Evolutionary conservation across 2,329 filamentous ascomycete genomes (phyloP), one percentile per base, ranked within the genome.

Genomic region (Pyrenochaeta sp.): DNA sequence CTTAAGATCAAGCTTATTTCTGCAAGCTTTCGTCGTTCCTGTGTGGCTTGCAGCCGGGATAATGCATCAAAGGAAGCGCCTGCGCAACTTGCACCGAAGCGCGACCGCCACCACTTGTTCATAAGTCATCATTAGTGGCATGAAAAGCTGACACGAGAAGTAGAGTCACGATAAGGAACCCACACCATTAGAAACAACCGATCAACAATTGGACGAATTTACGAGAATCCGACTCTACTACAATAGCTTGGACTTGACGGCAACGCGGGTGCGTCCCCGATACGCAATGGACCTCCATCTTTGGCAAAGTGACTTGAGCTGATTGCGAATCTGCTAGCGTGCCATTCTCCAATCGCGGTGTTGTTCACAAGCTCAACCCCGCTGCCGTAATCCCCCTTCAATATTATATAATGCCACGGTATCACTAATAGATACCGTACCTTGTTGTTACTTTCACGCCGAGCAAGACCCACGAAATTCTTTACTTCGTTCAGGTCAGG

Each of bases 311-410:
- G 2, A 2, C 37, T 42, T 22, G 36, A 42, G 52, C 54, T 55
- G 34, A 30, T 34, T 34, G 19, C 46, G 43, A 40, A 44, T 43
- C 15, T 43, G 22, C 32, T 46, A 37, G 27, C 30, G 25, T 25
- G 24, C 12, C 12, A 32, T 34, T 56, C 40, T 55, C 56, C 62
- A 62, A 64, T 62, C 50, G 45, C 47, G 47, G 12, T 1, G 5
- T 32, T 22, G 19, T 19, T 44, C 28, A 10, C 22, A 45, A 30
- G 39, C 36, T 53, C 27, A 27, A 51, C 61, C 55, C 56, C 52
- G 54, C 59, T 58, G 52, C 54, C 39, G 43, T 64, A 62, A 62
- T 62, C 59, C 39, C 25, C 25, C 34, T 2, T 15, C 1, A 13
- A 19, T 15, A 48, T 56, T 58, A 58, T 58, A 58, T 63, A 61